A percentile compares a stretch with the other conserved stretches of the same genome.
Conservation (phyloP, 768 basidiomycete genomes). For the Podaxis mareebaensis region DNA sequence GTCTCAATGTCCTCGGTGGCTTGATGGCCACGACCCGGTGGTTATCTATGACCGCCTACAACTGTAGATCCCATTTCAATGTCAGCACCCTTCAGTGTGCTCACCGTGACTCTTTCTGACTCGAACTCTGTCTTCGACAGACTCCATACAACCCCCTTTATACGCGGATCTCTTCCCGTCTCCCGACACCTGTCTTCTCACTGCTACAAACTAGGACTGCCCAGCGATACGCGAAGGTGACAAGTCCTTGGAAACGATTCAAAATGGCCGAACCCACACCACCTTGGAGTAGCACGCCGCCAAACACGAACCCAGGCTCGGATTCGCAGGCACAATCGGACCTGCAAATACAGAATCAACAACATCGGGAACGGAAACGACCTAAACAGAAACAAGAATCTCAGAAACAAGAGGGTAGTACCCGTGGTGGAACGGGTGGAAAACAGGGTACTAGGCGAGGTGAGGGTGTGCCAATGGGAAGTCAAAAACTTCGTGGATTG, state of each 20-base stretch:
- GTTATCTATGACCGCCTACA: background rate
- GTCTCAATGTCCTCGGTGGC: background rate
- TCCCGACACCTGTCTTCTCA: background rate
- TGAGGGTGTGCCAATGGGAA: slow-evolving; percentile 6
- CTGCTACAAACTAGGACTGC: background rate
- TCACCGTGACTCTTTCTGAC: too few relatives aligned
- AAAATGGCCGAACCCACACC: background rate
- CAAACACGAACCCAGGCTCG: background rate
- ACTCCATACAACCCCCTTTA: too few relatives aligned
- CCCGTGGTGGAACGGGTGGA: background rate
- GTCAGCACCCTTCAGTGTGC: background rate
- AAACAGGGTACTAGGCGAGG: slow-evolving; percentile 1
- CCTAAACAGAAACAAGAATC: background rate
- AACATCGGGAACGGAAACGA: background rate
- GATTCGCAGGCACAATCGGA: background rate
- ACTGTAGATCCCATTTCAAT: background rate
- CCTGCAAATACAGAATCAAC: background rate
- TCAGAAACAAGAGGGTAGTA: background rate
- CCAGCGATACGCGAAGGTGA: background rate
- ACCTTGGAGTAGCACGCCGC: background rate
- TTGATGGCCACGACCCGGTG: background rate
- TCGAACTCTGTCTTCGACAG: too few relatives aligned
- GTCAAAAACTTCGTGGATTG: slow-evolving; percentile 54
- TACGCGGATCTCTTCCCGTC: background rate
- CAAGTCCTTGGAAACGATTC: background rate